Evolutionary conservation across 495 filamentous ascomycete species (phyloP), one percentile per base, ranked within the genome.

Genomic region (Aspergillus heteromorphus): DNA sequence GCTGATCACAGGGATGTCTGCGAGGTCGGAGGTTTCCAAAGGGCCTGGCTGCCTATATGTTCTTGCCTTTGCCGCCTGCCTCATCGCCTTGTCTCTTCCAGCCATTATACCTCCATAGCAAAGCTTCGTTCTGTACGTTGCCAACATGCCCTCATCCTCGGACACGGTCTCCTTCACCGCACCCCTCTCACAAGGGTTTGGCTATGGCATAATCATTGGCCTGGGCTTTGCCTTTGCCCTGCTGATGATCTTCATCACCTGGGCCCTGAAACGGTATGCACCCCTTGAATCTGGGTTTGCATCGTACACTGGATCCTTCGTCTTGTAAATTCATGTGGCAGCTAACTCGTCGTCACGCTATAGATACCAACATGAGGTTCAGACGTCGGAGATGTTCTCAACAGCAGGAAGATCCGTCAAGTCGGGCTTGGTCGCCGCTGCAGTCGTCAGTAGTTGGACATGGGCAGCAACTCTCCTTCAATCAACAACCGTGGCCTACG

Each of bases 301-400:
- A 45, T 21, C 42, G n/a, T n/a, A n/a, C 20, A 45, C 25, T 45
- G 42, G n/a, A n/a, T n/a, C 6, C 19, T 13, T 20, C 25, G 2
- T 13, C 41, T 18, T 18, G 20, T 50, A 41, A 14, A 45, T 47
- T 45, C n/a, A 8, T 18, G 38, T 45, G 21, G 17, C 21, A 29
- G 14, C 7, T 13, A 47, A 27, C 21, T 27, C n/a, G 10, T 16
- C 10, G 13, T 6, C n/a, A 23, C 20, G 34, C 20, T 30, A 27
- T 48, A 84, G 84, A 60, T 97, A 96, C 66, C 92, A 96, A 67
- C 79, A 90, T 75, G 92, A 97, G 72, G 79, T 96, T 6, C 92
- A 96, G 72, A 97, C 92, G 0, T 95, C 89, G 0, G 92, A 97
- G 72, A 96, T 95, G 88, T 97, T 97, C 81, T 91, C 83, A 55